Base-by-base conservation (phyloP, 805 yeast genomes). In the Candida insectalens region DNA sequence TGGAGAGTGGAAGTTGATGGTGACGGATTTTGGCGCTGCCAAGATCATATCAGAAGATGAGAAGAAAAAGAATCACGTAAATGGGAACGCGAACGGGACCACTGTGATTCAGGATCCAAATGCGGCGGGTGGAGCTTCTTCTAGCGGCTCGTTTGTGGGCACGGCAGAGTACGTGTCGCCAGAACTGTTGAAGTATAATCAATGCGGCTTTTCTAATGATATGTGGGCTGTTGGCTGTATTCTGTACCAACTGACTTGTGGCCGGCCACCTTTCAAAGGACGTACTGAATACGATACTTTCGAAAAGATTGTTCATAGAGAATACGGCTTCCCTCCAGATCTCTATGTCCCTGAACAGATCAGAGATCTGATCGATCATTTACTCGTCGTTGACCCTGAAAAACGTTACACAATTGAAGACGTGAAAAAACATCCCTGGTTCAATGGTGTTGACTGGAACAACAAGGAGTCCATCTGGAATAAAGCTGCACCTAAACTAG, bases 11-110 rank as follows among this genome's bases (percentile, higher is more conserved):
- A 78, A 83, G 47, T 60, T 92, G 39, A 85, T 88, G 71, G 78
- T 92, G 36, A 92, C 97, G 2, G 98, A 92, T 59, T 92, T 92
- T 57, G 98, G 98, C 8, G 95, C 97, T n/a, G 98, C 97, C 1
- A 85, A 83, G 53, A 62, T 84, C 4, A 59, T 83, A 7, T 13
- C 15, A 5, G 7, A 8, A 12, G 72, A 71, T 2, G 54, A 50
- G n/a, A 27, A 16, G 12, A 14, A 22, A 21, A 5, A 10, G 18
- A 12, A n/a, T n/a, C n/a, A n/a, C n/a, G n/a, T n/a, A n/a, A n/a
- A n/a, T n/a, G 5, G 10, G 13, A 10, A n/a, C 13, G 9, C 12
- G 32, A 12, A 5, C 22, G 12, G 6, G 32, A 13, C 6, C n/a
- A 7, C 15, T 6, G 15, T 9, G 15, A 25, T 10, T 25, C 27